Conservation (phyloP, 2,329 filamentous ascomycete species). For the Elsinoe perseae region DNA sequence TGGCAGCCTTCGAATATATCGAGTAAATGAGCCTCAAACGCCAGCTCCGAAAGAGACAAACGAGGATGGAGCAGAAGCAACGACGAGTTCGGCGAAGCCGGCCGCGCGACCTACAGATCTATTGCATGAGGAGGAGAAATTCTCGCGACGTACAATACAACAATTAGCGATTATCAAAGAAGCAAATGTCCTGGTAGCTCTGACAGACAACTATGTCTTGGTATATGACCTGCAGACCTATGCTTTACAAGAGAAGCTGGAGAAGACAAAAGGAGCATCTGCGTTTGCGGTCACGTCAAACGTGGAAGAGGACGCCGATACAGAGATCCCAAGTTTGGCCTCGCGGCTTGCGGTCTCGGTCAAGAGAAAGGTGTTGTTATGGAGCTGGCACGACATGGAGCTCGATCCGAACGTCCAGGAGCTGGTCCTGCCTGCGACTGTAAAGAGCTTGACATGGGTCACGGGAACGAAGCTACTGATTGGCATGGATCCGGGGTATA, state of each 20-base stretch:
- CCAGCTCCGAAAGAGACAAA: constrained; percentile 33
- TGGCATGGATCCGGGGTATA: constrained; percentile 85
- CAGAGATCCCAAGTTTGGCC: constrained; percentile 86
- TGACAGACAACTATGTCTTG: constrained; percentile 83
- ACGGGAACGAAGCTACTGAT: constrained; percentile 79
- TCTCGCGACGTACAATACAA: constrained; percentile 81
- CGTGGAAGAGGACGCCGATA: constrained; percentile 80
- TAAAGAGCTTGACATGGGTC: constrained; percentile 87
- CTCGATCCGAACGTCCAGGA: constrained; percentile 65
- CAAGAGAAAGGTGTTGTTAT: constrained; percentile 80
- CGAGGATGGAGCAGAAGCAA: constrained; percentile 24
- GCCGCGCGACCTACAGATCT: constrained; percentile 60
- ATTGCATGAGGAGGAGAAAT: constrained; percentile 86
- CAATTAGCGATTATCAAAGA: constrained; percentile 95
- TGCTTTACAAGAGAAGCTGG: constrained; percentile 68
- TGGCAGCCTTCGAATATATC: constrained; percentile 81
- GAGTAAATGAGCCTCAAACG: constrained; percentile 63
- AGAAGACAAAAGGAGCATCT: constrained; percentile 78
- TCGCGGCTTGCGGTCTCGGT: constrained; percentile 86
- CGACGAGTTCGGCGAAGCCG: constrained; percentile 25
- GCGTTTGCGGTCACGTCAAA: constrained; percentile 92
- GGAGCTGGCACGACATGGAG: constrained; percentile 96
- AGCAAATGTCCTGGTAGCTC: constrained; percentile 79
- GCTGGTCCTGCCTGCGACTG: constrained; percentile 69
- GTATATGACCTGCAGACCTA: constrained; percentile 86